Conservation (phyloP, 352 stramenopile genomes). For the Phytophthora nicotianae region DNA sequence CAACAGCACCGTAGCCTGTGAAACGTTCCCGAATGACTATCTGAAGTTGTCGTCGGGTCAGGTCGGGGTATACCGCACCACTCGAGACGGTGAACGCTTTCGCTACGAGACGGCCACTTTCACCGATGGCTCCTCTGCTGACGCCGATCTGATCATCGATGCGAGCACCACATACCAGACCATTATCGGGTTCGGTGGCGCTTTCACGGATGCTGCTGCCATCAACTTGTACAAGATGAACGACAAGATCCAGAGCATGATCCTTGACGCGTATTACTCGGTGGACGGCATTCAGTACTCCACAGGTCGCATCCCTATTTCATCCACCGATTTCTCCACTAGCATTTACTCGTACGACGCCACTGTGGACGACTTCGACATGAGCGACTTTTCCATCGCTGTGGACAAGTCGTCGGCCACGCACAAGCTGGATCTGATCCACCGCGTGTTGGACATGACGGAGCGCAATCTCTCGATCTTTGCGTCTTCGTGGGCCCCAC, state of each 20-base stretch:
- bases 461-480: slow-evolving; percentile 57
- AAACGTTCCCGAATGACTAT: slow-evolving; percentile 44
- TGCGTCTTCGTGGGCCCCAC: slow-evolving; percentile 74
- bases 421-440: slow-evolving; percentile 50
- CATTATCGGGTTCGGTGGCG: slow-evolving; percentile 82
- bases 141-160: slow-evolving; percentile 44
- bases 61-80: slow-evolving; percentile 57
- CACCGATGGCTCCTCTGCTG: slow-evolving; percentile 15
- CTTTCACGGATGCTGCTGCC: slow-evolving; percentile 80
- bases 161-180: slow-evolving; percentile 50
- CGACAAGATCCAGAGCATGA: slow-evolving; percentile 48
- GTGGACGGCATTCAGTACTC: slow-evolving; percentile 66
- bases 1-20: slow-evolving; percentile 41
- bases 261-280: slow-evolving; percentile 74
- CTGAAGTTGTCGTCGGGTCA: slow-evolving; percentile 27
- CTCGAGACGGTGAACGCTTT: slow-evolving; percentile 50
- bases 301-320: slow-evolving; percentile 76
- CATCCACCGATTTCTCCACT: slow-evolving; percentile 79
- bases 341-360: slow-evolving; percentile 53
- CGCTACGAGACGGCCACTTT: slow-evolving; percentile 39
- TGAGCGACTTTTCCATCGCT: slow-evolving; percentile 70
- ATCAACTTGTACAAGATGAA: slow-evolving; percentile 77
- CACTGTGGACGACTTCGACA: slow-evolving; percentile 41
- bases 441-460: slow-evolving; percentile 39
- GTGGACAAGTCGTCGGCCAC: slow-evolving; percentile 56